Evolutionary conservation across 257 asterid species (phyloP).

Genomic region (Eucommia ulmoides): DNA sequence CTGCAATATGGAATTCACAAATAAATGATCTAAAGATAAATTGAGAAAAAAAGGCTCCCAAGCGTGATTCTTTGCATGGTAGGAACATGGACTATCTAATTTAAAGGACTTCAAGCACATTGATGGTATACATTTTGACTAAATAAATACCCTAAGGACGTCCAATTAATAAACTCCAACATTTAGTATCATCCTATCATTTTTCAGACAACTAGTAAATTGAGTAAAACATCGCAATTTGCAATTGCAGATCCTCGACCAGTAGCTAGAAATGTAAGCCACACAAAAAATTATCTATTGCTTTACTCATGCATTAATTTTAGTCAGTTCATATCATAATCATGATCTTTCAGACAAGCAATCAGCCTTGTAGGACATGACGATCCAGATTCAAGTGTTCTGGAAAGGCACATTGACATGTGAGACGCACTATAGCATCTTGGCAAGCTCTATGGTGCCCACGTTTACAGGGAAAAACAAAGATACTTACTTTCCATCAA

Average conservation of each 20-base stretch:
- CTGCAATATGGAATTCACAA: too few species aligned
- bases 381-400: not conserved
- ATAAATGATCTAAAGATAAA: too few species aligned
- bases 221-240: not conserved
- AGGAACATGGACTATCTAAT: too few species aligned
- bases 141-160: not conserved
- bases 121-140: not conserved
- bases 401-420: not conserved
- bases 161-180: too few species aligned
- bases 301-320: not conserved
- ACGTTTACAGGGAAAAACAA: slow-evolving; percentile 7
- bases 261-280: too few species aligned
- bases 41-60: too few species aligned
- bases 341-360: not conserved
- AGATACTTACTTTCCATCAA: slow-evolving; percentile 91
- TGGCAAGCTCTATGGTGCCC: not conserved
- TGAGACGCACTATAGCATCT: not conserved
- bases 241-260: not conserved
- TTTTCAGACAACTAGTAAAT: not conserved
- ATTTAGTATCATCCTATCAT: not conserved
- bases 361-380: not conserved
- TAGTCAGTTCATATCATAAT: not conserved
- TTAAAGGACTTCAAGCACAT: not conserved
- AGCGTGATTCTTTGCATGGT: too few species aligned
- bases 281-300: too few species aligned